These are phyloP conservation scores for Linum trigynum DNA, from an alignment of 345 rosid genomes.

Conservation along the genomic window DNA sequence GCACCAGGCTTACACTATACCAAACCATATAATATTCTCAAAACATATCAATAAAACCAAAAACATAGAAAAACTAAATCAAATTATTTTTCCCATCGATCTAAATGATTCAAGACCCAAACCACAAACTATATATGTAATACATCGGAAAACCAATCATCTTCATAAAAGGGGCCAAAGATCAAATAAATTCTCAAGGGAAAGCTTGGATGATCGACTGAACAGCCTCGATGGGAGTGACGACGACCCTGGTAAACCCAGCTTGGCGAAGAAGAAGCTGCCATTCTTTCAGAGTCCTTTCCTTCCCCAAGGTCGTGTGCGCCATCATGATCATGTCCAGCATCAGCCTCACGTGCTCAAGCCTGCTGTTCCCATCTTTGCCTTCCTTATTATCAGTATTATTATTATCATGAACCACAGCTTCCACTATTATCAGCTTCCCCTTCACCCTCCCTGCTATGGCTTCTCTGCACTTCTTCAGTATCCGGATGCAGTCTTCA, in stretches of 20 bases:
- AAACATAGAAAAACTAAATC: too few species aligned
- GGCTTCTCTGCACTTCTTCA: slow-evolving; percentile 59
- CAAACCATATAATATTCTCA: too few species aligned
- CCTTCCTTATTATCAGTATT: slow-evolving; percentile 4
- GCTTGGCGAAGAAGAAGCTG: slow-evolving; percentile 39
- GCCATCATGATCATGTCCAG: slow-evolving; percentile 78
- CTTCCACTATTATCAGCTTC: slow-evolving; percentile 55
- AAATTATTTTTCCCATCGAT: too few species aligned
- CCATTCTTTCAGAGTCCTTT: slow-evolving; percentile 62
- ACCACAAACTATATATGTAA: too few species aligned
- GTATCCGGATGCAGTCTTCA: slow-evolving; percentile 47
- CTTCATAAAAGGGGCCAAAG: too few species aligned
- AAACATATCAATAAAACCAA: too few species aligned
- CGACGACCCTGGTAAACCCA: slow-evolving; percentile 39
- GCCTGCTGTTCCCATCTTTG: slow-evolving; percentile 20
- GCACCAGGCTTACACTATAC: too few species aligned
- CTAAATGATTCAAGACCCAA: too few species aligned
- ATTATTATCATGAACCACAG: slow-evolving; percentile 23
- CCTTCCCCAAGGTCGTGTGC: slow-evolving; percentile 51
- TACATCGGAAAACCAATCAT: too few species aligned
- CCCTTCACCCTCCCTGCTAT: slow-evolving; percentile 30
- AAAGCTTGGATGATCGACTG: slow-evolving; percentile 47
- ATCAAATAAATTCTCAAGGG: slow-evolving; percentile 22
- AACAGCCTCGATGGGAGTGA: slow-evolving; percentile 31
- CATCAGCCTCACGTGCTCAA: slow-evolving; percentile 36